These are phyloP conservation scores for Fragaria ananassa DNA, from an alignment of 306 rosid species.

Conservation along the genomic window DNA sequence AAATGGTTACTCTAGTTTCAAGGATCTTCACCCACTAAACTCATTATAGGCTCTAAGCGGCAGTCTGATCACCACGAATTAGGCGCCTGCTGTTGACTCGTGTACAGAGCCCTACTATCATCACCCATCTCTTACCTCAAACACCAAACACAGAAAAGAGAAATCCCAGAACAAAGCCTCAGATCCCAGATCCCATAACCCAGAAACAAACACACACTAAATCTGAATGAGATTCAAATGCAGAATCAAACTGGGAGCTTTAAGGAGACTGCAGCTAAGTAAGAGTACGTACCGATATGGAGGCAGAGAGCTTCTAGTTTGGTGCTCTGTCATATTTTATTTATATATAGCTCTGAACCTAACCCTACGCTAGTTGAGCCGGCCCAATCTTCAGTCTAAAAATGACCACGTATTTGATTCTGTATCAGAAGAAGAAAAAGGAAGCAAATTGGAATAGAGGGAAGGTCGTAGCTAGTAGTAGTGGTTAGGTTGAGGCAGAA, in stretches of 20 bases:
- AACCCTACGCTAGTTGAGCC: constrained; percentile 8
- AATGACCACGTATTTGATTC: background rate
- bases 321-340: too few species aligned
- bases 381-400: background rate
- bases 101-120: constrained; percentile 31
- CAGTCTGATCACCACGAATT: constrained; percentile 50
- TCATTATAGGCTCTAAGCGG: constrained; percentile 76
- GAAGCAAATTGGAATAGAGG: background rate
- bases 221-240: background rate
- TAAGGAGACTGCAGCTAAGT: too few species aligned
- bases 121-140: background rate
- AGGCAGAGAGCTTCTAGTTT: background rate
- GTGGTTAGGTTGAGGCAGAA: background rate
- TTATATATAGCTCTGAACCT: background rate
- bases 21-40: constrained; percentile 59
- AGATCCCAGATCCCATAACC: background rate
- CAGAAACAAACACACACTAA: background rate
- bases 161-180: too few species aligned
- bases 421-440: background rate
- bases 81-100: constrained; percentile 80
- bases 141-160: background rate
- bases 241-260: too few species aligned
- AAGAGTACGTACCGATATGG: background rate
- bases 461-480: background rate
- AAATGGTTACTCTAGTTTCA: constrained; percentile 27